A percentile compares a stretch with the other conserved stretches of the same genome.
phyloP scores from a whole-genome alignment of 768 basidiomycete genomes.

The Tylopilus cervinicoccineus region DNA sequence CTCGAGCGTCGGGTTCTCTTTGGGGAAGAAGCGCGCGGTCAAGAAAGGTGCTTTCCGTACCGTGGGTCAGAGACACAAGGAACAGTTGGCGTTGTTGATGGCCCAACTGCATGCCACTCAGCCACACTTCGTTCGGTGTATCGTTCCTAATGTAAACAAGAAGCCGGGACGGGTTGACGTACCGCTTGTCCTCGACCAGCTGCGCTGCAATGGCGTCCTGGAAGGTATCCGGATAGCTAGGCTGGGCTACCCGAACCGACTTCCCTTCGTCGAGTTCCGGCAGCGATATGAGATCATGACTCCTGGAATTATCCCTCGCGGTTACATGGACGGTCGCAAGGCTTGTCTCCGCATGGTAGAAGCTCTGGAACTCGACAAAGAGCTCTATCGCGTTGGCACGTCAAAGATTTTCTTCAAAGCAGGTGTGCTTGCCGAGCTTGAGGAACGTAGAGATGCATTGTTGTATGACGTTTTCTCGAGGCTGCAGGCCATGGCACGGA shows the following conservation, averaged over 20 bases:
- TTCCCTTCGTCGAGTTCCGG: constrained; percentile 96
- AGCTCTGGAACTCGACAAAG: constrained; percentile 81
- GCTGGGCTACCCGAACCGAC: constrained; percentile 93
- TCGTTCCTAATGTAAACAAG: constrained; percentile 92
- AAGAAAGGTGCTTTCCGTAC: constrained; percentile 98
- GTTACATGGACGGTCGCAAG: constrained; percentile 97
- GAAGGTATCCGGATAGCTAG: constrained; percentile 98
- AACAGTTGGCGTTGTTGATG: constrained; percentile 92
- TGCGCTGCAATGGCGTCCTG: constrained; percentile 97
- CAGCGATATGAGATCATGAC: constrained; percentile 96
- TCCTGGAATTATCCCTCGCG: constrained; percentile 86
- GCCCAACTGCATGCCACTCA: constrained; percentile 87
- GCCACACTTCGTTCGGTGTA: constrained; percentile 97
- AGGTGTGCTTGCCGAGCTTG: constrained; percentile 92
- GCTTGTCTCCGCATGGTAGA: constrained; percentile 90
- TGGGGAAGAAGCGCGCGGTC: constrained; percentile 64
- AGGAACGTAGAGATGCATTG: constrained; percentile 86
- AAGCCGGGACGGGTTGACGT: constrained; percentile 89
- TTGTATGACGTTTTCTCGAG: constrained; percentile 86
- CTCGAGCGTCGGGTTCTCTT: constrained; percentile 35
- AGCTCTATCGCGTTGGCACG: constrained; percentile 85
- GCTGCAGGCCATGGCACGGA: constrained; percentile 82
- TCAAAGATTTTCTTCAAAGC: constrained; percentile 99
- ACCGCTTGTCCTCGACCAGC: constrained; percentile 91
- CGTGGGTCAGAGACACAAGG: constrained; percentile 91